Evolutionary conservation across 78 protist genomes (phyloP).

Genomic region (Chrysochromulina tobinii): DNA sequence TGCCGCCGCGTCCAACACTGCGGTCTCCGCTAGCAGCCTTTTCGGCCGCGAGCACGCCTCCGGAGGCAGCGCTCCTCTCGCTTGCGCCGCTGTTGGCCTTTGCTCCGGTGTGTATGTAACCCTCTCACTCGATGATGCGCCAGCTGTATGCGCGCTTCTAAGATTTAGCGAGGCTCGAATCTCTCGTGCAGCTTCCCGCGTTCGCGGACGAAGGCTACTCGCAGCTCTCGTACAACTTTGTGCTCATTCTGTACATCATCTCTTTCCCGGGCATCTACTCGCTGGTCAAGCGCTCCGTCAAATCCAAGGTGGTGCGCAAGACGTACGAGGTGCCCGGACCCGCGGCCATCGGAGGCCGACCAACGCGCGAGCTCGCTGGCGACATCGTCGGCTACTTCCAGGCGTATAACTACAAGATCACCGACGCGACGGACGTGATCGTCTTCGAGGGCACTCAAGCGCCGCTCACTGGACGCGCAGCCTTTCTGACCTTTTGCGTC

Average conservation of each 20-base stretch:
- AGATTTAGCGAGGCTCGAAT: no score
- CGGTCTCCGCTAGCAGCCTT: no score
- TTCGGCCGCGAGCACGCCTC: no score
- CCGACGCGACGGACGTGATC: not conserved
- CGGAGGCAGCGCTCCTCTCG: no score
- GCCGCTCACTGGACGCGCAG: not conserved
- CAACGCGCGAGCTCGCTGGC: not conserved
- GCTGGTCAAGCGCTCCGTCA: not conserved
- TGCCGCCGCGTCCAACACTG: no score
- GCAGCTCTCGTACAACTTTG: not conserved
- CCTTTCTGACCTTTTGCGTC: not conserved
- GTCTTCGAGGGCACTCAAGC: not conserved
- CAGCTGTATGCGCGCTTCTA: no score
- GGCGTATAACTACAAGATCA: conserved; percentile 14
- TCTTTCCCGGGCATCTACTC: not conserved
- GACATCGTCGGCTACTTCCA: not conserved
- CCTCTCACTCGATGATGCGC: no score
- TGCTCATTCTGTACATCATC: not conserved
- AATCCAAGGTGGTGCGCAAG: not conserved
- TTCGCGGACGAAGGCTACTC: not conserved
- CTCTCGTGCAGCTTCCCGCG: no score
- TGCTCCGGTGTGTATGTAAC: no score
- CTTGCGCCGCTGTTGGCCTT: no score
- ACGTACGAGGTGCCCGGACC: conserved; percentile 12
- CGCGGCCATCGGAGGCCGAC: not conserved